These are phyloP conservation scores for Ustilago bromivora DNA, from an alignment of 1,284 basidiomycete species.

Conservation along the genomic window DNA sequence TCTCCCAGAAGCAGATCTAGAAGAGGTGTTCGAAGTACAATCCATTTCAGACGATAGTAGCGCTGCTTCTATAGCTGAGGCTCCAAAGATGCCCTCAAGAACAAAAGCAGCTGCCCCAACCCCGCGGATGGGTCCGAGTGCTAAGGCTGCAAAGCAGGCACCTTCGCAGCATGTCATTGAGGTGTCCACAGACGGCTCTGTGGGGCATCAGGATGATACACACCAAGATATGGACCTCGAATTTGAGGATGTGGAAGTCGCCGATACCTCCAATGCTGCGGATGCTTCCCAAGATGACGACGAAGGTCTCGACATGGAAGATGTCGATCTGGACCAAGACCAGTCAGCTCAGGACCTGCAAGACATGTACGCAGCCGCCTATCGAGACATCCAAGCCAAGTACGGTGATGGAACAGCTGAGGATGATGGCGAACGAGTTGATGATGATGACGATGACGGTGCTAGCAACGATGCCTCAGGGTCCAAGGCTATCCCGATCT, in stretches of 20 bases:
- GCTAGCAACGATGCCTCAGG: constrained; percentile 18
- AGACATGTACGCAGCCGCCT: constrained; percentile 55
- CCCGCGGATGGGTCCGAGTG: constrained; percentile 5
- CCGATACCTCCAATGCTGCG: constrained; percentile 6
- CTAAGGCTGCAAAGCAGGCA: constrained; percentile 8
- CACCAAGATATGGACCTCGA: constrained; percentile 50
- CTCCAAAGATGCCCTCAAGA: constrained; percentile 23
- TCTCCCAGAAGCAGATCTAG: constrained; percentile 33
- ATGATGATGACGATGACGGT: constrained; percentile 22
- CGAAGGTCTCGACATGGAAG: constrained; percentile 53
- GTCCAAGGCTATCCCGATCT: constrained; percentile 36
- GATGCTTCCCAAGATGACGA: constrained; percentile 15
- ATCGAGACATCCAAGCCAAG: constrained; percentile 42
- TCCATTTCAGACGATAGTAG: constrained; percentile 35
- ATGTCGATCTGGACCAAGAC: constrained; percentile 54
- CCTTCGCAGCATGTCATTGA: constrained; percentile 27
- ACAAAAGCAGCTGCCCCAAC: constrained; percentile 9
- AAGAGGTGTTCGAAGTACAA: constrained; percentile 49
- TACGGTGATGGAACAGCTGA: constrained; percentile 25
- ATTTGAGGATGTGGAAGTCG: constrained; percentile 54
- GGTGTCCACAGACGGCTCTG: constrained; percentile 33
- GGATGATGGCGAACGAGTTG: constrained; percentile 18
- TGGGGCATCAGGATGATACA: constrained; percentile 13
- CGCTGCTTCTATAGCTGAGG: not conserved
- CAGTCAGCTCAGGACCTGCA: constrained; percentile 31